Conservation (phyloP, 768 basidiomycete species). For the Pleurotus tuoliensis region DNA sequence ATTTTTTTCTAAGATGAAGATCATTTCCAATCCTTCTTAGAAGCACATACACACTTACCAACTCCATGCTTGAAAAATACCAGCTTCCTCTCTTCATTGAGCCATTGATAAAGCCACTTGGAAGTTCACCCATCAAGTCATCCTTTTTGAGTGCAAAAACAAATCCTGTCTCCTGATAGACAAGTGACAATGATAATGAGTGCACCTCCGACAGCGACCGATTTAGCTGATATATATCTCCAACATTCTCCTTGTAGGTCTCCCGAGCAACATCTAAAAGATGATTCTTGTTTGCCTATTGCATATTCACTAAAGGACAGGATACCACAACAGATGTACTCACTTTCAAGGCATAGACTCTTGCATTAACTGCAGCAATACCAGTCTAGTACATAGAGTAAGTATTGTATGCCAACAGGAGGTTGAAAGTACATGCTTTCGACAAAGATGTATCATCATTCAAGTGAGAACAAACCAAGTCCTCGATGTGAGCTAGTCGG, state of each 20-base stretch:
- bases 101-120: constrained; percentile 69
- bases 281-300: constrained; percentile 70
- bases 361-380: constrained; percentile 68
- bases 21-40: neutral
- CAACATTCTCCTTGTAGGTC: constrained; percentile 90
- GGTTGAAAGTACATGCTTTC: constrained; percentile 41
- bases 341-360: constrained; percentile 87
- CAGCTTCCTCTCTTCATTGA: constrained; percentile 64
- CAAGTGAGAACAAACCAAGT: constrained; percentile 54
- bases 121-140: constrained; percentile 62
- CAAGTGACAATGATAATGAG: constrained; percentile 57
- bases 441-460: constrained; percentile 65
- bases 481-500: constrained; percentile 59
- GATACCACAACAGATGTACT: neutral
- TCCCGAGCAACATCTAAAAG: constrained; percentile 93
- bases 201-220: constrained; percentile 56
- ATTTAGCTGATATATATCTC: constrained; percentile 76
- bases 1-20: constrained; percentile 62
- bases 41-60: constrained; percentile 45
- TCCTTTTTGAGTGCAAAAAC: constrained; percentile 66
- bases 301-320: neutral
- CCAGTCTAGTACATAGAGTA: constrained; percentile 47
- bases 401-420: no score
- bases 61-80: constrained; percentile 75
- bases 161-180: constrained; percentile 74